phyloP scores from a whole-genome alignment of 495 filamentous ascomycete genomes.

The Penicillium pancosmium region DNA sequence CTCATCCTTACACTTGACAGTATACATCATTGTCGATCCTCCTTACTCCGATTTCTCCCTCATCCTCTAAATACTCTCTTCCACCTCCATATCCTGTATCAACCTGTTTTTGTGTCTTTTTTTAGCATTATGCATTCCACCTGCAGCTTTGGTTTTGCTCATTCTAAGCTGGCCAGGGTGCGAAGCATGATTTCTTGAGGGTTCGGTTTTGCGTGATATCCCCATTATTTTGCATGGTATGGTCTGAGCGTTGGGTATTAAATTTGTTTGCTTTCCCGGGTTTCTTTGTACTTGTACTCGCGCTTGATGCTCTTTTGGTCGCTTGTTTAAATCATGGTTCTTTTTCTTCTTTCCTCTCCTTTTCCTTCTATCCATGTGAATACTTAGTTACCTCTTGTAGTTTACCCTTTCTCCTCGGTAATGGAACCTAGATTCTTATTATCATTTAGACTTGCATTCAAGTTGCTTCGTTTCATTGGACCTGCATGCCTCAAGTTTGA shows the following conservation, averaged over 20 bases:
- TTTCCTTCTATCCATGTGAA: slow-evolving; percentile 24
- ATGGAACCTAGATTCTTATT: slow-evolving; percentile 2
- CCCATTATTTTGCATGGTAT: slow-evolving; percentile 33
- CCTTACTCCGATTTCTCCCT: not conserved
- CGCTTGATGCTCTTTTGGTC: not conserved
- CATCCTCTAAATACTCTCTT: not conserved
- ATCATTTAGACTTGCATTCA: slow-evolving; percentile 2
- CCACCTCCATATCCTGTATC: not conserved
- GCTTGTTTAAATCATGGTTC: not conserved
- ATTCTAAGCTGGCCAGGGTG: not conserved
- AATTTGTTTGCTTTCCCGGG: slow-evolving; percentile 19
- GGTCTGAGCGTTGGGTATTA: slow-evolving; percentile 31
- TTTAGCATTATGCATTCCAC: slow-evolving; percentile 5
- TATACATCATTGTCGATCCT: slow-evolving; percentile 7
- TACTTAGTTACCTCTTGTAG: slow-evolving; percentile 22
- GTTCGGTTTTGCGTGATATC: slow-evolving; percentile 37
- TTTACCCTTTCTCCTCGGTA: slow-evolving; percentile 15
- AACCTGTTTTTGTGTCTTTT: slow-evolving; percentile 12
- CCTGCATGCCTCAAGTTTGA: not conserved
- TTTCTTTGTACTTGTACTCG: not conserved
- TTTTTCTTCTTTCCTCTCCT: not conserved
- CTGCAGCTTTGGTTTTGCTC: not conserved
- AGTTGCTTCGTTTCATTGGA: not conserved
- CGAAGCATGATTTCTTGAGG: slow-evolving; percentile 22
- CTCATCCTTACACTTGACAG: not conserved